A percentile compares a stretch with the other conserved stretches of the same genome.
Evolutionary conservation across 179 eudicot genomes (phyloP).

Genomic region (Camellia oleifera): DNA sequence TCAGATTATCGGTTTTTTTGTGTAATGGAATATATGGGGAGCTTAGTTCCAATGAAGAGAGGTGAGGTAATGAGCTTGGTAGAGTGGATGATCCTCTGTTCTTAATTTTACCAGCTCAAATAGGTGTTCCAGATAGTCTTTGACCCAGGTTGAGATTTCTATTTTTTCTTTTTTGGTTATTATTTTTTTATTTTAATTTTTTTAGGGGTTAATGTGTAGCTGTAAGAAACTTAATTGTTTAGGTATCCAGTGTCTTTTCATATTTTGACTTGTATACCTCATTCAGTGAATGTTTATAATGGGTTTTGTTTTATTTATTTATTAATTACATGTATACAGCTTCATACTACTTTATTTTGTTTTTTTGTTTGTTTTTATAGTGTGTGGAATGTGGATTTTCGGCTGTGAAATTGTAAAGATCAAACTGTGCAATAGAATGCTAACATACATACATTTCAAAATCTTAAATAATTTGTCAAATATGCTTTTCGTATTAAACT

Average conservation of each 20-base stretch:
- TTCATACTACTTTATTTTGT: too few species aligned
- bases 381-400: too few species aligned
- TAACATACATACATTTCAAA: too few species aligned
- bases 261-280: constrained; percentile 1
- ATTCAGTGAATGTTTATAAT: neutral
- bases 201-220: neutral
- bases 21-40: neutral
- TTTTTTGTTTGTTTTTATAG: too few species aligned
- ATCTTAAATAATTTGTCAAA: too few species aligned
- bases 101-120: neutral
- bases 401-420: too few species aligned
- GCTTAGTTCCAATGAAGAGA: neutral
- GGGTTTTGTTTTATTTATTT: neutral
- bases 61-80: neutral
- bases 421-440: too few species aligned
- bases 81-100: too few species aligned
- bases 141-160: neutral
- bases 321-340: neutral
- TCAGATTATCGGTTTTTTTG: neutral
- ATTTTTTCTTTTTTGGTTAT: neutral
- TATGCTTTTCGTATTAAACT: too few species aligned
- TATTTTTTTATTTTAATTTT: neutral
- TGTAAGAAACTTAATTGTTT: neutral
- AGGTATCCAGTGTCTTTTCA: too few species aligned
- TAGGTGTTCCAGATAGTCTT: neutral